Base-by-base conservation (phyloP, 140 eudicot species). In the Cichorium intybus region DNA sequence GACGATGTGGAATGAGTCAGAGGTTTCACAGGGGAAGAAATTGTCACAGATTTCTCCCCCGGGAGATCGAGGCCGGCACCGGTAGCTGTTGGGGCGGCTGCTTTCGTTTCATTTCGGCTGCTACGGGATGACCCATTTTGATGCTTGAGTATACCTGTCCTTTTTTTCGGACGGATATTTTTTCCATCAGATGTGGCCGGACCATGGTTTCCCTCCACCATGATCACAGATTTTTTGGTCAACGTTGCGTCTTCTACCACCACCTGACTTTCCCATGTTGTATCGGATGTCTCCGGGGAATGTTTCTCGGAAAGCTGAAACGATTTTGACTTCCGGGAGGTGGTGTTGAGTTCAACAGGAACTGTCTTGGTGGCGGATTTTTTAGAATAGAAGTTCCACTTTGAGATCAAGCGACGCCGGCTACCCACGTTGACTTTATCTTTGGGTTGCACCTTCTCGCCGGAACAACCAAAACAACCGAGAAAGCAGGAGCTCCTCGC, bases 401-500 rank as follows among this genome's bases (percentile, higher is more conserved):
- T 71, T 37, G 66, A 67, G 20, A 62, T 48, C 75, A 69, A 75
- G 11, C 41, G 37, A 21, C 71, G 76, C 16, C 50, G 57, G 56
- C 24, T 31, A 33, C 49, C 24, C 14, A 55, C 39, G 64, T 64
- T 79, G 63, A 59, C 61, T 64, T 45, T 43, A 10, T 69, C 70
- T 15, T 28, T 50, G 10, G 24, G 56, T 6, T 45, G 37, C 24
- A 29, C 66, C 12, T 26, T 66, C 62, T 33, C 21, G 10, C 56
- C 33, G 47, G 68, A 66, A 23, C 59, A 62, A 26, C 80, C 76
- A 23, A 74, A 81, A 41, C 87, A 77, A 39, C 79, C 71, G 43
- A 66, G 64, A 49, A 70, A 77, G 16, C 43, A 60, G 60, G 53
- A 9, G 66, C 59, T 58, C 43, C 39, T 49, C 41, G 52, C 31